Evolutionary conservation across 78 protist species (phyloP), one percentile per base, ranked within the genome.

Genomic region (Dictyostelium capitatum): DNA sequence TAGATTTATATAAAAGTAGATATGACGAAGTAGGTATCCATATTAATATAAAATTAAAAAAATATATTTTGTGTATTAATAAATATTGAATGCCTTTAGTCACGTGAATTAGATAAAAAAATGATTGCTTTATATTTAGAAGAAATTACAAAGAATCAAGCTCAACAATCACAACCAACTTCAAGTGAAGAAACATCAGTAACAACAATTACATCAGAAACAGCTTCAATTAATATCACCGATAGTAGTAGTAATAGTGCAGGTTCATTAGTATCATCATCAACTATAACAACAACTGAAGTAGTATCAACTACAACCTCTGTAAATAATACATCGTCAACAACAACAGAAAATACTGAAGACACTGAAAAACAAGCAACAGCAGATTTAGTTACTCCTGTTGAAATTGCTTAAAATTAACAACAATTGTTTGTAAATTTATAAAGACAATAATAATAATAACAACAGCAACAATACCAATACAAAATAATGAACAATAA

Each of bases 1-100:
- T 87, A 30, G 82, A 87, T 32, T 37, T 87, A 43, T 87, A 87
- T 37, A 74, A 32, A 6, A 59, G 79, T 50, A 74, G 93, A 77
- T 87, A 87, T 48, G 73, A 74, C n/a, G 93, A 87, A 14, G 81
- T 75, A 75, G 2, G 80, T 48, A 25, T 74, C 0, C 23, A 30
- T 14, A 43, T 11, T 15, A 70, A 32, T 2, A 32, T 11, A 67
- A 43, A 32, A 70, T 23, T 67, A 4, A 32, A 4, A 37, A 69
- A 69, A 67, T n/a, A n/a, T n/a, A n/a, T 19, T 57, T 57, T 11
- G 11, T n/a, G n/a, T n/a, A n/a, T n/a, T n/a, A 57, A 57, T 19
- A 57, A 19, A 57, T 57, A 4, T 57, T 57, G 6, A 14, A 4
- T 11, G 3, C 6, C 4, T 57, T 57, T 19, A 14, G 75, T 83